Percentiles rank a stretch among this genome's conserved stretches.
phyloP scores from a whole-genome alignment of 2,329 filamentous ascomycete genomes.

The Exophiala mesophila region DNA sequence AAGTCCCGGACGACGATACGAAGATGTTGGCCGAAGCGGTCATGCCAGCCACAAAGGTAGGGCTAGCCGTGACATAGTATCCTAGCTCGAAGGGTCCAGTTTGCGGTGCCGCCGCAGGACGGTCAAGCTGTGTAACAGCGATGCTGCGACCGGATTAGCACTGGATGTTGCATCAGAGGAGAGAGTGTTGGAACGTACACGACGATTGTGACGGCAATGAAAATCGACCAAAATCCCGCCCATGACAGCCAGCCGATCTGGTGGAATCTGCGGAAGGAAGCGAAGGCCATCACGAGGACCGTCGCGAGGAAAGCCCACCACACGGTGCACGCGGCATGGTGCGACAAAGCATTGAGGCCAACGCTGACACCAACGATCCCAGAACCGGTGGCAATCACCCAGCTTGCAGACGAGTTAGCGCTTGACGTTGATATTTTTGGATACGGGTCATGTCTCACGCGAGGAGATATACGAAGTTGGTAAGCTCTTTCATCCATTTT shows the following conservation, averaged over 20 bases:
- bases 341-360: slow-evolving; percentile 39
- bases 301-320: slow-evolving; percentile 28
- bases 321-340: slow-evolving; percentile 33
- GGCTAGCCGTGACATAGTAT: slow-evolving; percentile 28
- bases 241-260: slow-evolving; percentile 53
- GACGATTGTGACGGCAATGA: slow-evolving; percentile 40
- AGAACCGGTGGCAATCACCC: slow-evolving; percentile 41
- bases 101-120: slow-evolving; percentile 31
- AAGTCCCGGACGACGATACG: slow-evolving; percentile 31
- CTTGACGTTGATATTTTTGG: background rate
- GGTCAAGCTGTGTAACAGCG: slow-evolving; percentile 30
- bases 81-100: slow-evolving; percentile 27
- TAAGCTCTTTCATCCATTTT: slow-evolving; percentile 46
- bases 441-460: background rate
- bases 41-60: slow-evolving; percentile 28
- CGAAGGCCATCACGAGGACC: slow-evolving; percentile 27
- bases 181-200: slow-evolving; percentile 36
- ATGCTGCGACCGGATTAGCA: slow-evolving; percentile 9
- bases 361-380: slow-evolving; percentile 41
- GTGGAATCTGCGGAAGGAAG: slow-evolving; percentile 18
- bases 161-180: background rate
- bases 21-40: slow-evolving; percentile 30
- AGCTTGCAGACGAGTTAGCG: slow-evolving; percentile 27
- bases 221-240: slow-evolving; percentile 56
- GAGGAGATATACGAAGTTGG: slow-evolving; percentile 35